phyloP scores from a whole-genome alignment of 176 grass and related monocot species.

The Ampelocalamus luodianensis region DNA sequence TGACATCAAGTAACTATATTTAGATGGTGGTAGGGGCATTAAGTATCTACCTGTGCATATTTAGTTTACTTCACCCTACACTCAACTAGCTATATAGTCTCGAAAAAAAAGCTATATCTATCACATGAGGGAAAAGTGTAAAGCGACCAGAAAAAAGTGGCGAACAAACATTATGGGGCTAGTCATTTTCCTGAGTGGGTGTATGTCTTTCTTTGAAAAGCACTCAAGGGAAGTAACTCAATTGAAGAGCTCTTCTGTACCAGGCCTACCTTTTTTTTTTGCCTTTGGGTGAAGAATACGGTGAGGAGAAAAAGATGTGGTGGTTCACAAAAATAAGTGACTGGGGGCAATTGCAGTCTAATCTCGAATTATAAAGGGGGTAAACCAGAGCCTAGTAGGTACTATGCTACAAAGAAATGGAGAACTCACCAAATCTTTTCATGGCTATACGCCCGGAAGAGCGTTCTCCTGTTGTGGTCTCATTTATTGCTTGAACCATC shows the following conservation, averaged over 20 bases:
- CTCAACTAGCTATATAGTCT: too few species aligned
- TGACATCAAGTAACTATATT: background rate
- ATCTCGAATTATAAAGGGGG: background rate
- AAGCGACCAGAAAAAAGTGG: background rate
- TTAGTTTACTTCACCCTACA: background rate
- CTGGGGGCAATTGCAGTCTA: too few species aligned
- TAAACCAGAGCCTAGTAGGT: background rate
- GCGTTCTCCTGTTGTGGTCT: slow-evolving; percentile 84
- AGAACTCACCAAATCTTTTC: slow-evolving; percentile 92
- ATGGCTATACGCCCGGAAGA: slow-evolving; percentile 92
- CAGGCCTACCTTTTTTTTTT: background rate
- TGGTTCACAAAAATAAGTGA: background rate
- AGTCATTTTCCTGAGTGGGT: slow-evolving; percentile 28
- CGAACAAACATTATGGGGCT: background rate
- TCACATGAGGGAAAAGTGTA: background rate
- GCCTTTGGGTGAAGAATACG: background rate
- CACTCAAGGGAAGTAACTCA: background rate
- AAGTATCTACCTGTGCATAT: background rate
- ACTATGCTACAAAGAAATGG: background rate
- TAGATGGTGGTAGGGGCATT: background rate
- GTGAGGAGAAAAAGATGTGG: background rate
- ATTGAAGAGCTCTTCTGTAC: background rate
- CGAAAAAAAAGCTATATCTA: background rate
- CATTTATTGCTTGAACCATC: slow-evolving; percentile 94
- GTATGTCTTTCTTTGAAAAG: background rate